Evolutionary conservation across 2,329 filamentous ascomycete genomes (phyloP).

Genomic region (Colletotrichum zoysiae): DNA sequence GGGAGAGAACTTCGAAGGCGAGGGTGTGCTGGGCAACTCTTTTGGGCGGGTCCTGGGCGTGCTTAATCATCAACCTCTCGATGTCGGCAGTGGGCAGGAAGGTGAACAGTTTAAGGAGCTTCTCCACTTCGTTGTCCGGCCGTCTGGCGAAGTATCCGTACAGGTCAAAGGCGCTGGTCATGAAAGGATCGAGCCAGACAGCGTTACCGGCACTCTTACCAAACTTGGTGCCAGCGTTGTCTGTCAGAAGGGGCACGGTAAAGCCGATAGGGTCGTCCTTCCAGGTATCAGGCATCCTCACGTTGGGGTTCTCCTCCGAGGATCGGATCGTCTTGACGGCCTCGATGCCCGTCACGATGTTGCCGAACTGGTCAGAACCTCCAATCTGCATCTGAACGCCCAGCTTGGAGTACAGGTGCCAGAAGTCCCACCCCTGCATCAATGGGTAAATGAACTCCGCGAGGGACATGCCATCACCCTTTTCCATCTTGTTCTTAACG

Average conservation of each 20-base stretch:
- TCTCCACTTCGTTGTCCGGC: slow-evolving; percentile 84
- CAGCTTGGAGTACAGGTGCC: slow-evolving; percentile 79
- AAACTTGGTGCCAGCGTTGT: slow-evolving; percentile 87
- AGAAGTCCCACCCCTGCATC: slow-evolving; percentile 97
- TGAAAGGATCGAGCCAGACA: slow-evolving; percentile 86
- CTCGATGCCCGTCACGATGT: slow-evolving; percentile 92
- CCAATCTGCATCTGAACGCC: slow-evolving; percentile 89
- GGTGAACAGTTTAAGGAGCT: slow-evolving; percentile 89
- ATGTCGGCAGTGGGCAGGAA: slow-evolving; percentile 84
- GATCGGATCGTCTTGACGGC: slow-evolving; percentile 81
- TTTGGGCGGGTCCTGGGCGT: slow-evolving; percentile 75
- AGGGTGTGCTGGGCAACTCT: slow-evolving; percentile 86
- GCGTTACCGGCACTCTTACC: slow-evolving; percentile 96
- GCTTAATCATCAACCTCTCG: slow-evolving; percentile 73
- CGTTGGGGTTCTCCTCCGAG: slow-evolving; percentile 61
- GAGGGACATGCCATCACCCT: slow-evolving; percentile 92
- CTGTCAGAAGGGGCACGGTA: slow-evolving; percentile 90
- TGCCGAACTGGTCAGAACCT: slow-evolving; percentile 95
- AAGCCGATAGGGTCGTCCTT: slow-evolving; percentile 80
- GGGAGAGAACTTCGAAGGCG: slow-evolving; percentile 82
- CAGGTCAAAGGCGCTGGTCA: slow-evolving; percentile 86
- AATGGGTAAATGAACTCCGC: slow-evolving; percentile 94
- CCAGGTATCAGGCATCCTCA: slow-evolving; percentile 56
- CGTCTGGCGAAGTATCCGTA: slow-evolving; percentile 92
- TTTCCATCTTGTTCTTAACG: slow-evolving; percentile 85